Conservation (phyloP, 768 basidiomycete genomes). For the Inosperma sp. region DNA sequence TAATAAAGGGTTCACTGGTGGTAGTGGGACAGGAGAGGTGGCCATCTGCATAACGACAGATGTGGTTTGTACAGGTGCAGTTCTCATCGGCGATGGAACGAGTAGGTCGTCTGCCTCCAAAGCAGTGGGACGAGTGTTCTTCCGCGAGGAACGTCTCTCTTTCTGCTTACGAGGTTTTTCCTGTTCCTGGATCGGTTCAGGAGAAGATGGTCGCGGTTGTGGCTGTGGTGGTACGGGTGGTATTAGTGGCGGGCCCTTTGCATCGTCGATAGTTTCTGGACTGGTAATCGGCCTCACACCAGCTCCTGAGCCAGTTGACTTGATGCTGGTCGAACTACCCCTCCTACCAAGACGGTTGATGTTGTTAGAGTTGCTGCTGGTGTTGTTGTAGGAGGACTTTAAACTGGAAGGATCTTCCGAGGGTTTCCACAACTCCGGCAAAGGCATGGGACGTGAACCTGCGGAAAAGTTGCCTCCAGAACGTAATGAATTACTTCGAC, state of each 20-base stretch:
- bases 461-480: slow-evolving; percentile 33
- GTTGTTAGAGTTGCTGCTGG: too few relatives aligned
- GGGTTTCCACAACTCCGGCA: slow-evolving; percentile 50
- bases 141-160: slow-evolving; percentile 15
- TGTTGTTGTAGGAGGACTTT: too few relatives aligned
- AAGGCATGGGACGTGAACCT: slow-evolving; percentile 29
- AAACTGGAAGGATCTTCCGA: slow-evolving; percentile 34
- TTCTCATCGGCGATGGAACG: slow-evolving; percentile 13
- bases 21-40: slow-evolving; percentile 17
- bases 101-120: slow-evolving; percentile 16
- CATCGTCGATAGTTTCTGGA: slow-evolving; percentile 31
- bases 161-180: slow-evolving; percentile 17
- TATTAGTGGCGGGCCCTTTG: slow-evolving; percentile 12
- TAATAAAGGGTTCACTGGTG: slow-evolving; percentile 19
- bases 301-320: slow-evolving; percentile 39
- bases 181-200: slow-evolving; percentile 10
- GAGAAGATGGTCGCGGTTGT: slow-evolving; percentile 14
- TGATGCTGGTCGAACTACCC: slow-evolving; percentile 47
- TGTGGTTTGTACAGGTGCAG: slow-evolving; percentile 7
- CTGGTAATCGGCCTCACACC: slow-evolving; percentile 39
- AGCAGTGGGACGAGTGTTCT: slow-evolving; percentile 23
- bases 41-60: slow-evolving; percentile 26
- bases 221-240: slow-evolving; percentile 6
- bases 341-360: slow-evolving; percentile 40
- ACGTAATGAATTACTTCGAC: slow-evolving; percentile 24